Conservation (phyloP, 2,329 filamentous ascomycete species). For the Stemphylium lycopersici region DNA sequence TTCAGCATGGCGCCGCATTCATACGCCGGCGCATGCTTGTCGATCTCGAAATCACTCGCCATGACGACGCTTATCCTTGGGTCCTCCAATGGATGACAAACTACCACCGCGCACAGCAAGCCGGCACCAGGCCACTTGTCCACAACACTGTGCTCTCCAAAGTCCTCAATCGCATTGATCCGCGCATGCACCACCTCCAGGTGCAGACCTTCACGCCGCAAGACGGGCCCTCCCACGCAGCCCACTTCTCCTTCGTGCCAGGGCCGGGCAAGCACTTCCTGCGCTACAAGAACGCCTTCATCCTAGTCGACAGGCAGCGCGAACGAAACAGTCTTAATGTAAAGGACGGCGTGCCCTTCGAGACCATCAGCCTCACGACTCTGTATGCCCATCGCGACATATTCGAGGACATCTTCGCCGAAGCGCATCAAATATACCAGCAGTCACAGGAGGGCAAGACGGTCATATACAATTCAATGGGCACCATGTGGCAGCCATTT, state of each 20-base stretch:
- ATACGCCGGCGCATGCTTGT: slow-evolving; percentile 86
- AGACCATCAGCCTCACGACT: slow-evolving; percentile 90
- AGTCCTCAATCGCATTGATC: slow-evolving; percentile 63
- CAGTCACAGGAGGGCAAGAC: slow-evolving; percentile 90
- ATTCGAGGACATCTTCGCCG: slow-evolving; percentile 86
- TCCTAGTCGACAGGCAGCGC: slow-evolving; percentile 84
- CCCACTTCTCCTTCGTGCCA: slow-evolving; percentile 86
- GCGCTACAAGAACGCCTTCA: slow-evolving; percentile 84
- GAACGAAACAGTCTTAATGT: slow-evolving; percentile 78
- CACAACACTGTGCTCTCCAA: slow-evolving; percentile 55
- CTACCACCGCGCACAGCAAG: slow-evolving; percentile 70
- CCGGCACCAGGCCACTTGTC: slow-evolving; percentile 37
- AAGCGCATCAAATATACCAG: slow-evolving; percentile 81
- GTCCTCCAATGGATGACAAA: slow-evolving; percentile 92
- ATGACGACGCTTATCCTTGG: slow-evolving; percentile 93
- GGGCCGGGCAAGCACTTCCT: slow-evolving; percentile 89
- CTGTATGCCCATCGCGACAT: slow-evolving; percentile 87
- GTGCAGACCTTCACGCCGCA: slow-evolving; percentile 69
- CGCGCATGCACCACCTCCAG: slow-evolving; percentile 67
- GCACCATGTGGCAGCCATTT: slow-evolving; percentile 83
- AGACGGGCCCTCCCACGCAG: slow-evolving; percentile 72
- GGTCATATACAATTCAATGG: slow-evolving; percentile 83
- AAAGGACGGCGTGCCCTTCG: slow-evolving; percentile 86
- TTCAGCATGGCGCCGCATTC: slow-evolving; percentile 73
- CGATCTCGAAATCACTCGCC: slow-evolving; percentile 92